Conservation (phyloP, 1,284 basidiomycete species). For the Irpex sp. region DNA sequence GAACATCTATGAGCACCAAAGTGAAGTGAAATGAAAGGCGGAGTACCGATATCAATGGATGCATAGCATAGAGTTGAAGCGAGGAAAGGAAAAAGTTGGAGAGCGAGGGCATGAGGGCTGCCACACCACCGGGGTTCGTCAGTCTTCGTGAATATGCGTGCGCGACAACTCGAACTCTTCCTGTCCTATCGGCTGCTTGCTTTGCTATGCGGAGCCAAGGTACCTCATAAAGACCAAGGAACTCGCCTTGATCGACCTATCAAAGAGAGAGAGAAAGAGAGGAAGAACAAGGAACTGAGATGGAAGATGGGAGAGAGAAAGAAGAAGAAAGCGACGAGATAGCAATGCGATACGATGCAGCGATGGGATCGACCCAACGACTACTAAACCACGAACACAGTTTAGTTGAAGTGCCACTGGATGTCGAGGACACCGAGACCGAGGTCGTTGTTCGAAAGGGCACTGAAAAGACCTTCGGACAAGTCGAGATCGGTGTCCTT, state of each 20-base stretch:
- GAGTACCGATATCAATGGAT: constrained; percentile 10
- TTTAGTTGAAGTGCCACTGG: constrained; percentile 30
- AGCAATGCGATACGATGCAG: not conserved
- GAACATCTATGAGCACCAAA: not conserved
- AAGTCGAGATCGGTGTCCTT: constrained; percentile 75
- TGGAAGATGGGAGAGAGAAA: not conserved
- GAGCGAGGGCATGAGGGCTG: not conserved
- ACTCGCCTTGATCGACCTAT: constrained; percentile 1
- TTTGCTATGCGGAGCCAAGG: not conserved
- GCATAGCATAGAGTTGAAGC: constrained; percentile 11
- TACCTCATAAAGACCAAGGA: not conserved
- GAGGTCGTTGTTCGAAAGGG: constrained; percentile 18
- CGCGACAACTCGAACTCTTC: constrained; percentile 8
- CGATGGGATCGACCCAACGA: not conserved
- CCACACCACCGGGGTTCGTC: constrained; percentile 10
- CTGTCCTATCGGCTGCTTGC: not conserved
- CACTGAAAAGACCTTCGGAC: constrained; percentile 68
- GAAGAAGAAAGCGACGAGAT: constrained; percentile 5
- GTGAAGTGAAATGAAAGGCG: not conserved
- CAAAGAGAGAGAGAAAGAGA: constrained; percentile 15
- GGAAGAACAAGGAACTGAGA: constrained; percentile 5
- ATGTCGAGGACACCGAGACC: constrained; percentile 54
- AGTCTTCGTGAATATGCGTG: constrained; percentile 5
- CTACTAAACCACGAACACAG: not conserved
- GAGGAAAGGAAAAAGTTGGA: not conserved